Evolutionary conservation across 768 basidiomycete species (phyloP).

Genomic region (Gymnopilus dilepis): DNA sequence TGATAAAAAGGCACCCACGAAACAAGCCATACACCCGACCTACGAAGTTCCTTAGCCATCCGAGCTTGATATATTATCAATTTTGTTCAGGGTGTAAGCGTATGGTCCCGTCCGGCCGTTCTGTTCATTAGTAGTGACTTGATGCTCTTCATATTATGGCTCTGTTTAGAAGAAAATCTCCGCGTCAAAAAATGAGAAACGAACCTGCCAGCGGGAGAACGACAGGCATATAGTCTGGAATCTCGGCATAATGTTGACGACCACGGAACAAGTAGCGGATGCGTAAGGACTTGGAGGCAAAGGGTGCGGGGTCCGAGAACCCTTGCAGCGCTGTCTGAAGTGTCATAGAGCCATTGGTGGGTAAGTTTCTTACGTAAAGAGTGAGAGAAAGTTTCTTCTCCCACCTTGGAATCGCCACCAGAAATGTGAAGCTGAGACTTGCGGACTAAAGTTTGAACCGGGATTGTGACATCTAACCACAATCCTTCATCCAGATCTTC

Average conservation of each 20-base stretch:
- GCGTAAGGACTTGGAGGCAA: slow-evolving; percentile 68
- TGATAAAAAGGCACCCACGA: background rate
- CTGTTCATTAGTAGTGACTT: slow-evolving; percentile 10
- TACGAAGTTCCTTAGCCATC: background rate
- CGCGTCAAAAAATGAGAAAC: slow-evolving; percentile 29
- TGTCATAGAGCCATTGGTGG: slow-evolving; percentile 9
- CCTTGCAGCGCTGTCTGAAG: slow-evolving; percentile 75
- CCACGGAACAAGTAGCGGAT: slow-evolving; percentile 81
- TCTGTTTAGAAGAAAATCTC: slow-evolving; percentile 2
- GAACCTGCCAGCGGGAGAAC: slow-evolving; percentile 79
- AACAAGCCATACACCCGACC: background rate
- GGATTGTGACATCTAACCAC: slow-evolving; percentile 76
- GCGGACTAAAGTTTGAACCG: slow-evolving; percentile 81
- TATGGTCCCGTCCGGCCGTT: background rate
- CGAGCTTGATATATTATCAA: background rate
- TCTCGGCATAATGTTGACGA: slow-evolving; percentile 76
- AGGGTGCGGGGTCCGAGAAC: slow-evolving; percentile 87
- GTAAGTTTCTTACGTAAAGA: slow-evolving; percentile 11
- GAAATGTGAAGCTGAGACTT: slow-evolving; percentile 82
- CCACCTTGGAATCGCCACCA: slow-evolving; percentile 75
- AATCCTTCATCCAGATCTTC: slow-evolving; percentile 55
- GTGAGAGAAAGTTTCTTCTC: slow-evolving; percentile 22
- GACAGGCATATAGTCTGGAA: slow-evolving; percentile 69
- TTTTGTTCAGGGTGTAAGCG: background rate
- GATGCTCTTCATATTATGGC: slow-evolving; percentile 25